Conservation (phyloP, 805 yeast genomes). For the Cyberlindnera americana region DNA sequence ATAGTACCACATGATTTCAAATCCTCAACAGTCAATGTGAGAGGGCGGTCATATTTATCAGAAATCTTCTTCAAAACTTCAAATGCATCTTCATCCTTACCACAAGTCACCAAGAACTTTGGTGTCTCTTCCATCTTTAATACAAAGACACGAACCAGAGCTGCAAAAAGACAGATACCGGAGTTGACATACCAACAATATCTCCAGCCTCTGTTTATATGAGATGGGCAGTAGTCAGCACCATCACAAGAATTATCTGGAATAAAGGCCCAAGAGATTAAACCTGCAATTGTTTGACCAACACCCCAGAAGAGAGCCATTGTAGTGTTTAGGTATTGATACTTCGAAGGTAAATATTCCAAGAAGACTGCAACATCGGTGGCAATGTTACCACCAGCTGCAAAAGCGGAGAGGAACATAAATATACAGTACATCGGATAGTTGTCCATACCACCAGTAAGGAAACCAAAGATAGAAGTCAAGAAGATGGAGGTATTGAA, state of each 20-base stretch:
- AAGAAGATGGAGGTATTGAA: constrained; percentile 45
- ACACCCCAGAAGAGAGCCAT: constrained; percentile 57
- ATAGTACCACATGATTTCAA: constrained; percentile 42
- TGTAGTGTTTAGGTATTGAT: constrained; percentile 48
- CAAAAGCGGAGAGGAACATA: constrained; percentile 39
- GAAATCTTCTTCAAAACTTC: constrained; percentile 43
- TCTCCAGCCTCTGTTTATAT: constrained; percentile 55
- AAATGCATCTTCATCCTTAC: constrained; percentile 46
- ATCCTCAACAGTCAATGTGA: constrained; percentile 44
- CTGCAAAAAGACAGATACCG: constrained; percentile 45
- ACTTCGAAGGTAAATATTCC: constrained; percentile 46
- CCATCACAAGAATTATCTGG: constrained; percentile 44
- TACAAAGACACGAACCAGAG: constrained; percentile 43
- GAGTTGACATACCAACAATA: constrained; percentile 52
- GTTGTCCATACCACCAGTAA: constrained; percentile 45
- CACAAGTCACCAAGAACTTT: constrained; percentile 45
- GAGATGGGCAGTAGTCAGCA: constrained; percentile 39
- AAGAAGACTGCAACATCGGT: constrained; percentile 48
- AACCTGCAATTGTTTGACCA: constrained; percentile 49
- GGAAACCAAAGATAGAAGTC: constrained; percentile 43
- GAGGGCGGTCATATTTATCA: constrained; percentile 37
- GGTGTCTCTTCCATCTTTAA: constrained; percentile 50
- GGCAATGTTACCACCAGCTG: constrained; percentile 53
- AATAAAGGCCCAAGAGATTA: constrained; percentile 51
- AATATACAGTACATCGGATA: constrained; percentile 48